These are phyloP conservation scores for Lichtheimia corymbifera DNA, from an alignment of 371 early-diverging fungal species.

Conservation along the genomic window DNA sequence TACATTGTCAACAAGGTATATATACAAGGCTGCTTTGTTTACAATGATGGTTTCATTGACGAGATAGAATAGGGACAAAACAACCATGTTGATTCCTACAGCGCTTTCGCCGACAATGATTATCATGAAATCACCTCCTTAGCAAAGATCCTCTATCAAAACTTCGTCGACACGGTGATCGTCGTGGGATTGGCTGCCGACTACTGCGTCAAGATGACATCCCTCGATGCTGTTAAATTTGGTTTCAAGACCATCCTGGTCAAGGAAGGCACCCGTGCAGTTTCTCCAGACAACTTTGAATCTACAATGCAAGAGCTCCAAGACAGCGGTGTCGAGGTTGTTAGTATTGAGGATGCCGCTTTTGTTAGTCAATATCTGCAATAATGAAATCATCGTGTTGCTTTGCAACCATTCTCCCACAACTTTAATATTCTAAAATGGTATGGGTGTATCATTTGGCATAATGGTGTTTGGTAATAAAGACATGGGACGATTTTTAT, in stretches of 20 bases:
- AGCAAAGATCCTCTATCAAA: constrained; percentile 35
- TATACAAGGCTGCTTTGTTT: neutral
- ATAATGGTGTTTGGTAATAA: too few relatives aligned
- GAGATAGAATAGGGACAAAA: constrained; percentile 24
- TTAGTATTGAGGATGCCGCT: constrained; percentile 3
- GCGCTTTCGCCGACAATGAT: constrained; percentile 47
- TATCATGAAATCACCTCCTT: constrained; percentile 35
- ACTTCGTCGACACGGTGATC: constrained; percentile 29
- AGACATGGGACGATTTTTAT: too few relatives aligned
- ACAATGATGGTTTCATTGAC: neutral
- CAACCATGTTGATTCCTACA: constrained; percentile 43
- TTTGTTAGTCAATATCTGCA: constrained; percentile 3
- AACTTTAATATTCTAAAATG: too few relatives aligned
- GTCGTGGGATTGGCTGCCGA: constrained; percentile 44
- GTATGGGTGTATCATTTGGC: too few relatives aligned
- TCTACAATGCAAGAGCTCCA: constrained; percentile 17
- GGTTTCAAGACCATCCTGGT: constrained; percentile 43
- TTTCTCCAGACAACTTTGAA: constrained; percentile 21
- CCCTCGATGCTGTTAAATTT: constrained; percentile 45
- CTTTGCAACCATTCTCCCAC: too few relatives aligned
- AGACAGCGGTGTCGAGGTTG: constrained; percentile 28
- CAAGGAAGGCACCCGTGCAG: constrained; percentile 33
- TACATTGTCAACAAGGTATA: constrained; percentile 29
- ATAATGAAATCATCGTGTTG: neutral
- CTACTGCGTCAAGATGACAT: constrained; percentile 46